Conservation (phyloP, 1,139 yeast genomes). For the Yamadazyma triangularis region DNA sequence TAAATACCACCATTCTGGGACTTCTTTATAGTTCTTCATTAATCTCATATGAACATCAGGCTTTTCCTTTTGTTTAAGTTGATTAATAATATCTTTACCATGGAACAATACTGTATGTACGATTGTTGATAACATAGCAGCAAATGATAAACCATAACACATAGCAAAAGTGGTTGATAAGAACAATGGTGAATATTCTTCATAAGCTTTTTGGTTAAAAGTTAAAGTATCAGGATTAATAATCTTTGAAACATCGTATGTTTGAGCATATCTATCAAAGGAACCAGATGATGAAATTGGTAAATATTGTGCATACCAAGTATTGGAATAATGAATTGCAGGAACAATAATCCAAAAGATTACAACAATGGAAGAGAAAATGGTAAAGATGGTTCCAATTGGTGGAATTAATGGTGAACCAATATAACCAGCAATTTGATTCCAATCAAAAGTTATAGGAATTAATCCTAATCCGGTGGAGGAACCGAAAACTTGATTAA, state of each 20-base stretch:
- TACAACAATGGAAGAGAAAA: constrained; percentile 39
- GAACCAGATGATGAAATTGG: constrained; percentile 37
- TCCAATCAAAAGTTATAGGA: constrained; percentile 50
- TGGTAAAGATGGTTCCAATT: constrained; percentile 50
- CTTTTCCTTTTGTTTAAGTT: constrained; percentile 27
- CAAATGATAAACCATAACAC: constrained; percentile 56
- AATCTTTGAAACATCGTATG: constrained; percentile 34
- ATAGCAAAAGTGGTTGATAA: constrained; percentile 57
- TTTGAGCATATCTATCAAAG: constrained; percentile 26
- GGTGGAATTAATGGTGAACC: constrained; percentile 71
- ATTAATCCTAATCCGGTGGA: constrained; percentile 57
- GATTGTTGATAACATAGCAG: constrained; percentile 31
- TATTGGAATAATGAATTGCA: constrained; percentile 32
- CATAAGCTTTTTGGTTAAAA: constrained; percentile 43
- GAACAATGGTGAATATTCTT: constrained; percentile 44
- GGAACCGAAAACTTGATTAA: constrained; percentile 61
- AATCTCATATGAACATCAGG: constrained; percentile 53
- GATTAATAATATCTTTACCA: constrained; percentile 45
- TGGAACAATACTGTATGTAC: constrained; percentile 49
- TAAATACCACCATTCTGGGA: constrained; percentile 64
- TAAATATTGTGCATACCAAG: constrained; percentile 36
- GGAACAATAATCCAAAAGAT: constrained; percentile 42
- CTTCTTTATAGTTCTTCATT: constrained; percentile 49
- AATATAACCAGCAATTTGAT: constrained; percentile 48
- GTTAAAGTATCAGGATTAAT: constrained; percentile 28